Evolutionary conservation across 2,329 filamentous ascomycete genomes (phyloP), one percentile per base, ranked within the genome.

Genomic region (Karstenula rhodostoma): DNA sequence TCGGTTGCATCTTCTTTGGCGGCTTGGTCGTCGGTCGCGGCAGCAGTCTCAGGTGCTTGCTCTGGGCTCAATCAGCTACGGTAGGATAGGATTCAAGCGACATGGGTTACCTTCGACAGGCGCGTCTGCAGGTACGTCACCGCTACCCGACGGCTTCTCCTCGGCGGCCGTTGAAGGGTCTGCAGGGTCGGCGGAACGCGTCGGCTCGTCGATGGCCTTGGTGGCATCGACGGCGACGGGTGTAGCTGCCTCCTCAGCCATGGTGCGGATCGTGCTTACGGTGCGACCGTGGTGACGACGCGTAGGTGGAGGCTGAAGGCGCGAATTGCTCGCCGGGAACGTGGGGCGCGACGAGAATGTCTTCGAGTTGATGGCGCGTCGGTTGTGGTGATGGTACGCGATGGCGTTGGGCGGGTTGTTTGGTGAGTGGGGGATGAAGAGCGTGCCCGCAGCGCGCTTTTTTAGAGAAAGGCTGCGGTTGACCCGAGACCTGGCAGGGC

Each of bases 171-270:
- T 67, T 66, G 71, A 65, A 57, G 71, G 65, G 19, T 69, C 68
- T 42, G 68, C 60, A 51, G 68, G 63, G 32, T 76, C 72, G 48
- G 67, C 62, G 50, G 70, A 56, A 69, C 73, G 73, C 71, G 73
- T 72, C 54, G 72, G 49, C 61, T 72, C 66, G 43, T 77, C 73
- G 15, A 67, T 63, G 43, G 65, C 51, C 66, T 73, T 74, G 15
- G 69, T 59, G 42, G 69, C 64, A 57, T 76, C 73, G 59, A 60
- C 62, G 44, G 67, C 44, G 58, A 66, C 66, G 51, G 72, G 65
- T 64, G 73, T 59, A 61, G 65, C 73, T 59, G 68, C 65, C 61
- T 73, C 70, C 62, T 78, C 77, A 58, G 76, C 75, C 77, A 78
- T 78, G 71, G 72, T 72, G 48, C 56, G 58, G 64, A 66, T 65